These are phyloP conservation scores for Xylaria sp. DNA, from an alignment of 2,329 filamentous ascomycete genomes.

Conservation along the genomic window DNA sequence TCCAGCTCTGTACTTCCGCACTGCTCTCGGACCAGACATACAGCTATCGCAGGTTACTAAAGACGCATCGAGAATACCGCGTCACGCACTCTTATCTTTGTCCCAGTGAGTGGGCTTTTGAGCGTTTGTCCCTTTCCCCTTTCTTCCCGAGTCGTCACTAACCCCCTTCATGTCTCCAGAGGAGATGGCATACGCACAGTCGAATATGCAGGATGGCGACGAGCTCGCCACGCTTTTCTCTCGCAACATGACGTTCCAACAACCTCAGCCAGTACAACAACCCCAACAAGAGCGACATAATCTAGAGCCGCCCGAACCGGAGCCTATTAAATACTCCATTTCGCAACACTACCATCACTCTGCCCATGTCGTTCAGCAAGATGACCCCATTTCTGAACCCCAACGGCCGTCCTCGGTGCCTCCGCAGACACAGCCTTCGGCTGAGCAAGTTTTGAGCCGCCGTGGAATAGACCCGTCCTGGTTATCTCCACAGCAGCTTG, in stretches of 20 bases:
- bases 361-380: constrained; percentile 67
- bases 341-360: constrained; percentile 89
- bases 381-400: constrained; percentile 49
- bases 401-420: constrained; percentile 63
- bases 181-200: constrained; percentile 55
- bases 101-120: constrained; percentile 15
- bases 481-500: constrained; percentile 78
- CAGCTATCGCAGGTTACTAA: constrained; percentile 25
- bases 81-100: not conserved
- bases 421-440: constrained; percentile 58
- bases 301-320: constrained; percentile 47
- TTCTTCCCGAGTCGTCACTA: constrained; percentile 3
- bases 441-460: constrained; percentile 68
- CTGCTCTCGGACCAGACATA: constrained; percentile 23
- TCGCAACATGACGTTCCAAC: constrained; percentile 74
- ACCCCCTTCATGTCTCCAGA: constrained; percentile 34
- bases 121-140: constrained; percentile 23
- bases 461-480: constrained; percentile 76
- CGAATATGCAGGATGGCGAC: constrained; percentile 75
- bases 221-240: constrained; percentile 85
- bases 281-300: constrained; percentile 47
- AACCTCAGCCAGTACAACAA: constrained; percentile 47
- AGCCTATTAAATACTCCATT: constrained; percentile 74
- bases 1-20: constrained; percentile 27
- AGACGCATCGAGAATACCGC: not conserved